Conservation (phyloP, 2,329 filamentous ascomycete species). For the Venturia aucupariae region DNA sequence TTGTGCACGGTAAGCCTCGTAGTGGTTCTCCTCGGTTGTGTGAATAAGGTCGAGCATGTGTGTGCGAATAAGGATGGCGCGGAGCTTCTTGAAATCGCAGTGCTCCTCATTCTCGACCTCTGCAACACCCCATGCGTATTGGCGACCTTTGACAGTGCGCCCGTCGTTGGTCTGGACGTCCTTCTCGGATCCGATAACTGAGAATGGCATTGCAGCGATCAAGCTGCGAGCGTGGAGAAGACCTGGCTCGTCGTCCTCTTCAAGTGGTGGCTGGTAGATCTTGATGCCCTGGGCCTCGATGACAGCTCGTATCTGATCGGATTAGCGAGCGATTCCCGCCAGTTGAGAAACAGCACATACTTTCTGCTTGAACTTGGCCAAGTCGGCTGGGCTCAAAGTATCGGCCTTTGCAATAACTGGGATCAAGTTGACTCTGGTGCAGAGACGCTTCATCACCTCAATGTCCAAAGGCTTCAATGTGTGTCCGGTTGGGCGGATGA, state of each 20-base stretch:
- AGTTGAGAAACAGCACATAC: slow-evolving; percentile 43
- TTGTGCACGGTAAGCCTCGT: slow-evolving; percentile 96
- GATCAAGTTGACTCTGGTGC: slow-evolving; percentile 95
- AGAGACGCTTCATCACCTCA: slow-evolving; percentile 99
- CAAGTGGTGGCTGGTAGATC: slow-evolving; percentile 95
- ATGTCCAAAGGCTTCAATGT: slow-evolving; percentile 98
- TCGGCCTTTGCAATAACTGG: slow-evolving; percentile 98
- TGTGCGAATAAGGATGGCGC: slow-evolving; percentile 95
- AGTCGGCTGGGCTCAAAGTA: slow-evolving; percentile 84
- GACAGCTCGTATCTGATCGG: slow-evolving; percentile 71
- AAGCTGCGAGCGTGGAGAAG: slow-evolving; percentile 89
- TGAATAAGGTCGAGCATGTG: slow-evolving; percentile 99
- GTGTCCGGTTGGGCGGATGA: slow-evolving; percentile 97
- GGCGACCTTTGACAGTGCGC: slow-evolving; percentile 95
- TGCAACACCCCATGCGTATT: slow-evolving; percentile 98
- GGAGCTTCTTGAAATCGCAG: slow-evolving; percentile 99
- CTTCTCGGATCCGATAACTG: slow-evolving; percentile 98
- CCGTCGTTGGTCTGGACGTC: slow-evolving; percentile 95
- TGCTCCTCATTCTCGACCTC: slow-evolving; percentile 99
- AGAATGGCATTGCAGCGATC: slow-evolving; percentile 96
- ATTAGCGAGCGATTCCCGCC: slow-evolving; percentile 24
- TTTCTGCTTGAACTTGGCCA: slow-evolving; percentile 90
- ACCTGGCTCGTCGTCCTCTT: slow-evolving; percentile 96
- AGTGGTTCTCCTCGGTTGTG: slow-evolving; percentile 98
- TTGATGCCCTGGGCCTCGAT: slow-evolving; percentile 99